Evolutionary conservation across 768 basidiomycete genomes (phyloP), one percentile per base, ranked within the genome.

Genomic region (Rhizopogon roseolus): DNA sequence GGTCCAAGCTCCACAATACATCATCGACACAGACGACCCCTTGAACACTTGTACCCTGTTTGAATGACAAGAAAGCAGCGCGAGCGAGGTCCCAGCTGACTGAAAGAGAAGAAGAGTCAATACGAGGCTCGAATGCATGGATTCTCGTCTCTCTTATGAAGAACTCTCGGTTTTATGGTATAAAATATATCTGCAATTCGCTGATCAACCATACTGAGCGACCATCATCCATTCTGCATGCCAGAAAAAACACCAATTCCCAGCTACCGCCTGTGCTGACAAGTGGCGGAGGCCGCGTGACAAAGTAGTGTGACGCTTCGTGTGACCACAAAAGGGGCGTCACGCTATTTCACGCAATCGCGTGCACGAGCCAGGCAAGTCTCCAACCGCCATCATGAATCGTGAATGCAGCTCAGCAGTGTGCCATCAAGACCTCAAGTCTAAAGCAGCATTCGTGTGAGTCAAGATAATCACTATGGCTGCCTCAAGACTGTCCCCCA

Each of bases 301-400:
- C 5, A 25, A 34, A 10, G 11, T 50, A n/a, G 22, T 16, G 67
- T 66, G 65, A 69, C 57, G 34, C 34, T 7, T 0, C 17, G 61
- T 66, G 57, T 66, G 57, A 66, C 58, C 9, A 25, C 49, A 29
- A 67, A 45, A 69, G 65, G 65, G 65, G 62, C 66, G 38, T 67
- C 65, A 69, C 67, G 38, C 22, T 49, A 22, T 16, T 34, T 48
- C 17, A 32, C 16, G 10, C 13, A 16, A 22, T 25, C 13, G 29
- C 29, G 43, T 3, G 43, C 52, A 36, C 13, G 14, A n/a, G 50
- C 13, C 50, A 68, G 64, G 66, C 64, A 66, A 68, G 62, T 67
- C 50, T 13, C 56, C 57, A 66, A 62, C 56, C 56, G 65, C 65
- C 61, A 67, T 64, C 32, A 65, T 59, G 28, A 52, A 56, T 50